Evolutionary conservation across 225 moss, liverwort and hornwort species (phyloP), one percentile per base, ranked within the genome.

Genomic region (Ulota crispa): DNA sequence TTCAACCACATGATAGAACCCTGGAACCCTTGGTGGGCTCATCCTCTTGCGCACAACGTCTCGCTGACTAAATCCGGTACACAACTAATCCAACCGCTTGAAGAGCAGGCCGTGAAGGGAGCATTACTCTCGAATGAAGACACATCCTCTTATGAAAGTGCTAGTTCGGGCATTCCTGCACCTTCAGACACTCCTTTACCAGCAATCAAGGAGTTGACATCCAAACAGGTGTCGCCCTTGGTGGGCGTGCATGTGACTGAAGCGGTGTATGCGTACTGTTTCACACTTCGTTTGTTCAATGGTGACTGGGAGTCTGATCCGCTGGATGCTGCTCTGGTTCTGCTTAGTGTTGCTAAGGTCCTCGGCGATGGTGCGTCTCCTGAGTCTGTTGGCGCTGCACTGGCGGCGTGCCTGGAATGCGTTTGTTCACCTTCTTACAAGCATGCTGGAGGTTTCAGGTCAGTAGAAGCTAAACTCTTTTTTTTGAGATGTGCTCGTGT

Each of bases 11-110:
- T 94, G 64, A 92, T 99, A 81, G 85, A 91, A 77, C 96, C 96
- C 19, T 99, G 98, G 98, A 92, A 89, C 75, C 98, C 98, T 41
- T 99, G 98, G 98, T 99, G 98, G 98, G 81, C 87, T 60, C 91
- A 94, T 82, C 92, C 96, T 26, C 87, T 86, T 55, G 93, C 94
- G 41, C 85, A 88, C 81, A 89, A 65, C 4, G 83, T 94, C 83
- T 84, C 86, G 16, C 53, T 99, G 56, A 91, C 95, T 47, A 87
- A 80, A 82, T 70, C 80, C 23, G 98, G 96, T 23, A 92, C 86
- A 56, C 75, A 85, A 64, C 86, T 95, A 13, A 86, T 99, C 18
- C 93, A 89, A 68, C 76, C 87, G 52, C 81, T 87, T 41, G 64
- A 85, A 68, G 54, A 75, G 31, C 72, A 81, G 45, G 50, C 69